Base-by-base conservation (phyloP, 2,329 filamentous ascomycete genomes). In the Pseudocercospora vitis region DNA sequence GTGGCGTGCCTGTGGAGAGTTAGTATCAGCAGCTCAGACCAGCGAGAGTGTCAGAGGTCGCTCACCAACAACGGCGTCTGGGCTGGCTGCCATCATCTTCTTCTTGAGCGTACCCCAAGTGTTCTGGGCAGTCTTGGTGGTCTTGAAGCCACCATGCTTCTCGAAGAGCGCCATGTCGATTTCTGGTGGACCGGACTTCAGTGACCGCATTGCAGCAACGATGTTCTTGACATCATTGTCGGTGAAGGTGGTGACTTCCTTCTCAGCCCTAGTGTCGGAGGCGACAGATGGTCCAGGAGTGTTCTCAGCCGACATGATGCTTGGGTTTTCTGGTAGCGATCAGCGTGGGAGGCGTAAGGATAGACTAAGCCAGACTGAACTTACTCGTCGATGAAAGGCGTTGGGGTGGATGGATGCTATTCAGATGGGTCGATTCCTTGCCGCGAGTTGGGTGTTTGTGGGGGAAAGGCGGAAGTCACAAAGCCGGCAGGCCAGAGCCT, bases 81-180 rank as follows among this genome's bases (percentile, higher is more conserved):
- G 52, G 28, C 47, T 53, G 16, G 63, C 16, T 6, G 45, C 14
- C 11, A 47, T 42, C 37, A 71, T 51, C 63, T 71, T 70, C 61
- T 66, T 67, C 63, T 70, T 70, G 56, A 70, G 62, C 2, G 48
- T 50, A 44, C 60, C 66, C 69, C 69, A 71, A n/a, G 60, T 65
- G 62, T 71, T 71, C 51, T 55, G 47, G 3, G 63, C 56, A 7
- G 56, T 58, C 59, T 71, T 71, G 23, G 37, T 26, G 16, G 66
- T 67, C 48, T 67, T 67, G 63, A 70, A 70, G 3, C 53, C 64
- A 29, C 52, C 66, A 19, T 51, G 39, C 35, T 57, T 53, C 9
- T 39, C 46, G 47, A 71, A 58, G 55, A 64, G 66, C 8, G 64
- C 55, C 35, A 68, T 63, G 59, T 71, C 68, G 57, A 71, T 52